These are phyloP conservation scores for Penicillium sp. DNA, from an alignment of 2,329 filamentous ascomycete genomes.

Conservation along the genomic window DNA sequence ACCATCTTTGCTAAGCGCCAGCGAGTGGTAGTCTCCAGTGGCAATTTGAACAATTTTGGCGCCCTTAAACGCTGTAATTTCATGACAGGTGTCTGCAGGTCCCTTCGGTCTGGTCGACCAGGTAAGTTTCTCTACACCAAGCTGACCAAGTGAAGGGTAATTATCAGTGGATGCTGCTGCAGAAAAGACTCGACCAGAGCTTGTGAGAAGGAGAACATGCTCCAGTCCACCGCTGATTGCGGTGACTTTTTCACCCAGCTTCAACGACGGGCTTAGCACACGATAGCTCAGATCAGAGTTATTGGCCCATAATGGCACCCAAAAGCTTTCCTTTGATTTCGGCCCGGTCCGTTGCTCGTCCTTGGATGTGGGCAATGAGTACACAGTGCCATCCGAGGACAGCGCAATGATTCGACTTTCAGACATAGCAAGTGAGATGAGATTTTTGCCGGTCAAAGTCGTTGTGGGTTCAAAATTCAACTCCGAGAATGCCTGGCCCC, in stretches of 20 bases:
- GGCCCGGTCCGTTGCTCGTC: conserved; percentile 65
- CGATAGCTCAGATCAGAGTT: conserved; percentile 67
- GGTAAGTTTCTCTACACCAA: conserved; percentile 78
- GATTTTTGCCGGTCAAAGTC: conserved; percentile 78
- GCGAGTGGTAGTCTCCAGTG: conserved; percentile 80
- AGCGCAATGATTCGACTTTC: conserved; percentile 80
- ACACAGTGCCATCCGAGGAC: conserved; percentile 71
- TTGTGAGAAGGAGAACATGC: conserved; percentile 82
- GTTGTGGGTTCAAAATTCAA: conserved; percentile 62
- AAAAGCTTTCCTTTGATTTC: conserved; percentile 65
- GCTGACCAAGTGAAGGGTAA: conserved; percentile 80
- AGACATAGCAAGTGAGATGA: conserved; percentile 74
- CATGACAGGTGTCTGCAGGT: conserved; percentile 77
- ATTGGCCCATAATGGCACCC: conserved; percentile 72
- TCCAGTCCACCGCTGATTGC: conserved; percentile 77
- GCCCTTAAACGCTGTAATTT: conserved; percentile 69
- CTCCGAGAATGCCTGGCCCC: conserved; percentile 75
- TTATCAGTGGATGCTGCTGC: conserved; percentile 75
- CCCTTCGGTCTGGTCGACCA: conserved; percentile 76
- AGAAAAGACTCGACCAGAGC: conserved; percentile 80
- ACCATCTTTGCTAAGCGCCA: conserved; percentile 73
- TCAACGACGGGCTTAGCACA: conserved; percentile 65
- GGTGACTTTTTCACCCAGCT: conserved; percentile 69
- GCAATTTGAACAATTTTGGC: conserved; percentile 74
- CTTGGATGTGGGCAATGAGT: conserved; percentile 76